These are phyloP conservation scores for Pseudogymnoascus sp. DNA, from an alignment of 2,329 filamentous ascomycete genomes.

Conservation along the genomic window DNA sequence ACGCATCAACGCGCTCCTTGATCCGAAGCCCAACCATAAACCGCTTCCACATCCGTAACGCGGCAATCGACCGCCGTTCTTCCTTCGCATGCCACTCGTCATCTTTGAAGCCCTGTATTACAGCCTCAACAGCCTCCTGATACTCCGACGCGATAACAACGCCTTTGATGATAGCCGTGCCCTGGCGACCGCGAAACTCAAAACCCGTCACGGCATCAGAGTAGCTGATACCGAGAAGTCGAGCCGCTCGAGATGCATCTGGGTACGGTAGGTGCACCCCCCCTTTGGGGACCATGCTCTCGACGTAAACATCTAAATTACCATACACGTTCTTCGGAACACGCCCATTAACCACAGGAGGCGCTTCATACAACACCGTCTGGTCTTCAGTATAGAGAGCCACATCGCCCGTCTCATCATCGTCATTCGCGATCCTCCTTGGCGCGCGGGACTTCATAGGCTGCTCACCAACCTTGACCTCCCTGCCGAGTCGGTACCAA, in stretches of 20 bases:
- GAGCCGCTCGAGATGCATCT: slow-evolving; percentile 63
- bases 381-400: slow-evolving; percentile 56
- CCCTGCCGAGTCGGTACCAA: slow-evolving; percentile 83
- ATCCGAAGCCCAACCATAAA: slow-evolving; percentile 66
- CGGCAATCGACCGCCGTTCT: slow-evolving; percentile 53
- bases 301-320: slow-evolving; percentile 89
- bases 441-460: slow-evolving; percentile 67
- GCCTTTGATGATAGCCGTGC: slow-evolving; percentile 75
- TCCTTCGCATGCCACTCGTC: slow-evolving; percentile 56
- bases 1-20: slow-evolving; percentile 25
- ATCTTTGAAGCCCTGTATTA: slow-evolving; percentile 60
- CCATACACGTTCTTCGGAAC: slow-evolving; percentile 89
- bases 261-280: slow-evolving; percentile 62
- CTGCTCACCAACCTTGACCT: slow-evolving; percentile 70
- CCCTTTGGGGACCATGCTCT: slow-evolving; percentile 80
- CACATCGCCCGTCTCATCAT: slow-evolving; percentile 39
- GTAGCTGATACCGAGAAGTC: slow-evolving; percentile 71
- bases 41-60: slow-evolving; percentile 63
- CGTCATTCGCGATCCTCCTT: slow-evolving; percentile 31
- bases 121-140: slow-evolving; percentile 61
- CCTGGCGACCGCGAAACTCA: slow-evolving; percentile 74
- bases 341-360: slow-evolving; percentile 64
- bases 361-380: slow-evolving; percentile 66
- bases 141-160: slow-evolving; percentile 68
- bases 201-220: slow-evolving; percentile 88